phyloP scores from a whole-genome alignment of 495 filamentous ascomycete genomes.

The Penicillium nucicola region DNA sequence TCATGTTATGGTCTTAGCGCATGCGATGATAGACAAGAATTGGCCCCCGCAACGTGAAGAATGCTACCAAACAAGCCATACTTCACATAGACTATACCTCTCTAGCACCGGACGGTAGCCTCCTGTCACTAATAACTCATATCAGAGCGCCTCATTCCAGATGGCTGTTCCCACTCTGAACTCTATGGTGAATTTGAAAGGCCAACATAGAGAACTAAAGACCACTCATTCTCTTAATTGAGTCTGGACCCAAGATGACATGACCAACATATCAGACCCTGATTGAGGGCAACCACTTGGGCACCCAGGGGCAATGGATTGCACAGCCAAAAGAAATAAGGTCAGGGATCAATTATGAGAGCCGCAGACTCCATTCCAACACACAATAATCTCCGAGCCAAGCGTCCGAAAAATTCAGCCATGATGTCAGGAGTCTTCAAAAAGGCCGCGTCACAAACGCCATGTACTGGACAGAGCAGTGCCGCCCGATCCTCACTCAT shows the following conservation, averaged over 20 bases:
- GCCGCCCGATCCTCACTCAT: neutral
- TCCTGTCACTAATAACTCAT: no score
- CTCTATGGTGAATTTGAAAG: no score
- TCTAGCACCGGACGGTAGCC: neutral
- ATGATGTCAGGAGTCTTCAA: neutral
- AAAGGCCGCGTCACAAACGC: constrained; percentile 4
- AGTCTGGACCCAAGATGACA: no score
- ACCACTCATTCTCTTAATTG: no score
- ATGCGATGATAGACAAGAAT: neutral
- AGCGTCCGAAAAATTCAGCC: constrained; percentile 8
- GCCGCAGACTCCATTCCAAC: constrained; percentile 4
- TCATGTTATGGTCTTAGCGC: constrained; percentile 5
- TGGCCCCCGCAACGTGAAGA: constrained; percentile 23
- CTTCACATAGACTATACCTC: neutral
- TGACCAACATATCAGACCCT: no score
- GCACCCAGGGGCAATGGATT: neutral
- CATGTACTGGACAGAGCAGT: neutral
- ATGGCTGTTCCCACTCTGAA: no score
- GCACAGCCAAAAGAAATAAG: neutral
- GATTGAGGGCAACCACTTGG: neutral
- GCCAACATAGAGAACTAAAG: no score
- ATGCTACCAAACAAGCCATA: constrained; percentile 8
- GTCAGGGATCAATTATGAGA: neutral
- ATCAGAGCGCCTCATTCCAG: no score
- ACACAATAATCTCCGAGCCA: neutral